Base-by-base conservation (phyloP, 768 basidiomycete genomes). In the Rhodotorula babjevae region DNA sequence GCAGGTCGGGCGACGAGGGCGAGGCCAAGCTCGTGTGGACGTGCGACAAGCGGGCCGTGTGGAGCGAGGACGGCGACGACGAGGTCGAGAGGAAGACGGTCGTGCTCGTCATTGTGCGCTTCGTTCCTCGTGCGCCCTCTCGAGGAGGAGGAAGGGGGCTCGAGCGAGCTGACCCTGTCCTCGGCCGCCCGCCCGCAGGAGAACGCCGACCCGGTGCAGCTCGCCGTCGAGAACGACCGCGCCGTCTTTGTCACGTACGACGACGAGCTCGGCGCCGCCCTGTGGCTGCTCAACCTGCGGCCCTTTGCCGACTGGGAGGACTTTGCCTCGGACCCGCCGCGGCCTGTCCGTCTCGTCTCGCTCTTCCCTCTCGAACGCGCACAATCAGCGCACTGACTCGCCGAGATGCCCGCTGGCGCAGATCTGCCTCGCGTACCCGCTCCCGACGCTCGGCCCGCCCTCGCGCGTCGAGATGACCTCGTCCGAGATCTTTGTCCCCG, bases 201-300 rank as follows among this genome's bases (percentile, higher is more conserved):
- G 2, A 29, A 31, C 21, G 66, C 50, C 29, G 23, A 27, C 27
- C 25, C 49, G n/a, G 55, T 61, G n/a, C 67, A 68, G 42, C 67
- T 72, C 49, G 63, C 71, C 1, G 67, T 72, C 44, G 71, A 72
- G 63, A 72, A 72, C 63, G 67, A 55, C 31, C 61, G 67, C 42
- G 61, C 56, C 29, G 67, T 68, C 31, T 63, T 68, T 27, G 29
- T 57, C 44, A 25, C 31, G 42, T 4, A 14, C 11, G 23, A 33
- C n/a, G 31, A 29, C 23, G 11, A 47, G 21, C 23, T 47, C 27
- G 53, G 70, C 23, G 18, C 46, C 16, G 52, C 66, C 8, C 49
- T 67, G 6, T 61, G 64, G 63, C 42, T 68, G 10, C 0, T 72
- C 36, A 63, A 59, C 57, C 60, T 72, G 21, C 52, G 52, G 4